These are phyloP conservation scores for Fusarium fujikuroi DNA, from an alignment of 2,329 filamentous ascomycete genomes.

Conservation along the genomic window DNA sequence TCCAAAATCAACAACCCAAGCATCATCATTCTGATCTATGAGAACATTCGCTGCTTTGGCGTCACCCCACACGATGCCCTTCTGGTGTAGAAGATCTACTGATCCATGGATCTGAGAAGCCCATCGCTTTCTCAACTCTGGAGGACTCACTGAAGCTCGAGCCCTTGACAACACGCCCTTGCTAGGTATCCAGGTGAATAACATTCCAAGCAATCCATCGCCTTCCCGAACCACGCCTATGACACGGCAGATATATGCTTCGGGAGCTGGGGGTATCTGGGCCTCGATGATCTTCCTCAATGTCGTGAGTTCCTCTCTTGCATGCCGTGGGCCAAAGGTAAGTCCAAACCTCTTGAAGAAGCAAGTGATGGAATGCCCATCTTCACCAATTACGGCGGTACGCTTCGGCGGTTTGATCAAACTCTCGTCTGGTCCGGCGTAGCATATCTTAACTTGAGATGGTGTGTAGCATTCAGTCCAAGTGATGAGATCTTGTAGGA, in stretches of 20 bases:
- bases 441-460: not conserved
- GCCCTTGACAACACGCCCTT: not conserved
- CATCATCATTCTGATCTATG: not conserved
- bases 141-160: not conserved
- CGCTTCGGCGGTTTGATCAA: not conserved
- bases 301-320: not conserved
- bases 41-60: not conserved
- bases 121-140: not conserved
- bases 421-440: not conserved
- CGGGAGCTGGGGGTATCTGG: accelerated
- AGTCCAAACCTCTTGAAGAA: not conserved
- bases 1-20: conserved; percentile 5
- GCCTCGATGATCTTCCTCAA: not conserved
- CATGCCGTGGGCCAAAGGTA: not conserved
- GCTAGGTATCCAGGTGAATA: not conserved
- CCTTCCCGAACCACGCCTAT: not conserved
- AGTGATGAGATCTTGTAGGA: not conserved
- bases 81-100: not conserved
- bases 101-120: not conserved
- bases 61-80: not conserved
- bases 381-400: accelerated
- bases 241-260: not conserved
- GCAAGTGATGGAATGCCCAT: not conserved
- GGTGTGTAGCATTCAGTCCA: not conserved
- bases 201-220: not conserved